Evolutionary conservation across 352 stramenopile genomes (phyloP).

Genomic region (Phytopythium litorale): DNA sequence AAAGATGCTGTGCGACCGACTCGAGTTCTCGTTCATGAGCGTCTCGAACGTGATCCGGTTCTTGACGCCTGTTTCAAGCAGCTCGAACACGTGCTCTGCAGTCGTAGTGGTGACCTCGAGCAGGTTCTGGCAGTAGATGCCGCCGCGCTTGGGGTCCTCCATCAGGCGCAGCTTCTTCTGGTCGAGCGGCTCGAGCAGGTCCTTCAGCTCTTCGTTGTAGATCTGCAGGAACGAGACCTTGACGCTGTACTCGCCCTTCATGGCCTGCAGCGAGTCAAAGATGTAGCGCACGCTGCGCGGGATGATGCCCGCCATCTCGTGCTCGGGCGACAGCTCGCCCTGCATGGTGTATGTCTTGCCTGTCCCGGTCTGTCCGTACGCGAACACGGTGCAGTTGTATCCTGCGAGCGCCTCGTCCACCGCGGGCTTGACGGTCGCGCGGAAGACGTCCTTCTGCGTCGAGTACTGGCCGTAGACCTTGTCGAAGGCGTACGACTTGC

Average conservation of each 20-base stretch:
- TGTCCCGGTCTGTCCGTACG: constrained; percentile 96
- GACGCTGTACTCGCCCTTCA: constrained; percentile 90
- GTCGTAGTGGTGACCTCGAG: constrained; percentile 85
- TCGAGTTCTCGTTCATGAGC: constrained; percentile 95
- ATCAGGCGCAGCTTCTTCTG: constrained; percentile 87
- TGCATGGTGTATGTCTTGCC: constrained; percentile 99
- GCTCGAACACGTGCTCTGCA: constrained; percentile 78
- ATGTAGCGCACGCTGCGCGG: constrained; percentile 92
- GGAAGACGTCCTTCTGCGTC: constrained; percentile 97
- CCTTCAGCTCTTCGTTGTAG: constrained; percentile 98
- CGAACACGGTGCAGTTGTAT: constrained; percentile 97
- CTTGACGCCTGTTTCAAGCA: constrained; percentile 88
- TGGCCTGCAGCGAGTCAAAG: constrained; percentile 92
- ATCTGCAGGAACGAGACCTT: constrained; percentile 97
- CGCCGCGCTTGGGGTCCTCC: constrained; percentile 84
- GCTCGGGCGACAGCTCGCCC: constrained; percentile 81
- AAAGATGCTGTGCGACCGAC: constrained; percentile 98
- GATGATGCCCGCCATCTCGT: constrained; percentile 93
- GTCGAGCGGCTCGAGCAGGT: constrained; percentile 82
- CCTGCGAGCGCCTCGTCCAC: constrained; percentile 95
- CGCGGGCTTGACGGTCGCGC: constrained; percentile 88
- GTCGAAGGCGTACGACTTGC: constrained; percentile 91
- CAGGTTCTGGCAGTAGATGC: constrained; percentile 89
- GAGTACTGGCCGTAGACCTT: constrained; percentile 94
- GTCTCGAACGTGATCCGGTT: constrained; percentile 92